Evolutionary conservation across 2,329 filamentous ascomycete genomes (phyloP).

Genomic region (Daldinia eschscholtzii): DNA sequence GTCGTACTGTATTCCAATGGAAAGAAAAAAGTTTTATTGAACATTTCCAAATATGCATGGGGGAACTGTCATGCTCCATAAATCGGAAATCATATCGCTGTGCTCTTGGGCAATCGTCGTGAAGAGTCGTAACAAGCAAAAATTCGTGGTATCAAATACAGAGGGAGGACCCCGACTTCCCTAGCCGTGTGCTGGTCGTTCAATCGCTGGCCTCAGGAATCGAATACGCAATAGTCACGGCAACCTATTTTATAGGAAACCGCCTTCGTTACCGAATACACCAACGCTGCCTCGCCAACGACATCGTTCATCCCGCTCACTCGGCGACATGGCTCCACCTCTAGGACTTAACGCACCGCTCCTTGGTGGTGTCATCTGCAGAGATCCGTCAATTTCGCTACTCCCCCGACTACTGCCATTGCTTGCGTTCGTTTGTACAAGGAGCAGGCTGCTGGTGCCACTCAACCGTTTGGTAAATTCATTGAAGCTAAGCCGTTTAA

Average conservation of each 20-base stretch:
- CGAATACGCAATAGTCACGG: constrained; percentile 33
- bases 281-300: constrained; percentile 70
- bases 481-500: constrained; percentile 71
- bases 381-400: constrained; percentile 58
- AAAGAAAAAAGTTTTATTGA: constrained; percentile 21
- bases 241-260: constrained; percentile 61
- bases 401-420: constrained; percentile 63
- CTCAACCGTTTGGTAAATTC: constrained; percentile 72
- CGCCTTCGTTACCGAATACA: constrained; percentile 66
- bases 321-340: constrained; percentile 52
- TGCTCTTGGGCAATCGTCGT: constrained; percentile 39
- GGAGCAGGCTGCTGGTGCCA: constrained; percentile 70
- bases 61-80: constrained; percentile 40
- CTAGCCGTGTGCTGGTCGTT: constrained; percentile 20
- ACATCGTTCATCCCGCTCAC: constrained; percentile 62
- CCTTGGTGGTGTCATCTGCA: constrained; percentile 54
- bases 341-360: constrained; percentile 51
- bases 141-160: constrained; percentile 43
- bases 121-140: constrained; percentile 45
- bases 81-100: constrained; percentile 40
- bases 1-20: constrained; percentile 40
- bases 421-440: constrained; percentile 69
- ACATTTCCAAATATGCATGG: constrained; percentile 40
- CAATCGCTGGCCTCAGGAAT: constrained; percentile 33
- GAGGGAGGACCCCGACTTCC: constrained; percentile 23